These are phyloP conservation scores for Suillus lakei DNA, from an alignment of 768 basidiomycete genomes.

Conservation along the genomic window DNA sequence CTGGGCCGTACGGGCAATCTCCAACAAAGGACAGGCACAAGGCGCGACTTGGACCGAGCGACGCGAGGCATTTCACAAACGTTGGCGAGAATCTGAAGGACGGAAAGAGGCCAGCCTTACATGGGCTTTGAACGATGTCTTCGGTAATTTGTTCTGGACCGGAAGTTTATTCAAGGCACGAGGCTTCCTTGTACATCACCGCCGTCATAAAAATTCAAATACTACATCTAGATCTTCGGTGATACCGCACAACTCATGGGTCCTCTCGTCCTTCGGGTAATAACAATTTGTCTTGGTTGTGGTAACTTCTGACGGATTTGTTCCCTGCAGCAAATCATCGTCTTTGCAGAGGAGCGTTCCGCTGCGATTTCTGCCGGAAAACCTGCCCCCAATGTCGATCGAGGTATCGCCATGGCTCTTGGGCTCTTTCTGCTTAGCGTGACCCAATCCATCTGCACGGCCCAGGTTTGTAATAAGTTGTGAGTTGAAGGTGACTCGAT, in stretches of 20 bases:
- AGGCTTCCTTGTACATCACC: background rate
- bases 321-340: slow-evolving; percentile 55
- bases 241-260: slow-evolving; percentile 67
- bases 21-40: no score
- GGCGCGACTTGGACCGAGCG: no score
- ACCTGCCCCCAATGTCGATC: slow-evolving; percentile 46
- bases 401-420: no score
- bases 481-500: background rate
- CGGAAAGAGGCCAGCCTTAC: slow-evolving; percentile 59
- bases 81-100: no score
- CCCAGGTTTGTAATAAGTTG: slow-evolving; percentile 51
- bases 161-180: slow-evolving; percentile 63
- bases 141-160: slow-evolving; percentile 64
- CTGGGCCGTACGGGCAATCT: no score
- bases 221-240: slow-evolving; percentile 52
- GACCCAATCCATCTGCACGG: slow-evolving; percentile 58
- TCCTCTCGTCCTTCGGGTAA: slow-evolving; percentile 64
- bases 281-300: background rate
- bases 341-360: slow-evolving; percentile 56
- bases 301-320: background rate
- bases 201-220: background rate
- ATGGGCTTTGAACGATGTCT: slow-evolving; percentile 64
- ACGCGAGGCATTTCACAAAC: no score
- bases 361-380: slow-evolving; percentile 42
- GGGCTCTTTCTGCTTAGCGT: slow-evolving; percentile 54